Conservation (phyloP, 2,329 filamentous ascomycete genomes). For the Xylariaceae sp. region DNA sequence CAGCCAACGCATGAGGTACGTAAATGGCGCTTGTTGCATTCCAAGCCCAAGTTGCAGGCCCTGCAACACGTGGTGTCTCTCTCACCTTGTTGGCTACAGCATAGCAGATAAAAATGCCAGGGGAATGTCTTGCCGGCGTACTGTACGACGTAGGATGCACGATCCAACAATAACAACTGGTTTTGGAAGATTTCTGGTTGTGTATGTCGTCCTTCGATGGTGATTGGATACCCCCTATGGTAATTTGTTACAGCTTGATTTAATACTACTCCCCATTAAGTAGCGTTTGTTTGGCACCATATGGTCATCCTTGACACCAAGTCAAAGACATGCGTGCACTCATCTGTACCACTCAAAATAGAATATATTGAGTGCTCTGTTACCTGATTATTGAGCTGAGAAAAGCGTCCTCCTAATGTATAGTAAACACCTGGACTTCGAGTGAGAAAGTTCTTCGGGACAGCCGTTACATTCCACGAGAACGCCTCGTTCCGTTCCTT, state of each 20-base stretch:
- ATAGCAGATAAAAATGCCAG: neutral
- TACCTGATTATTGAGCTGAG: constrained; percentile 19
- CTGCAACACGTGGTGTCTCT: constrained; percentile 28
- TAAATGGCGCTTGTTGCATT: neutral
- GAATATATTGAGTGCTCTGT: constrained; percentile 8
- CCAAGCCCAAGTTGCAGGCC: neutral
- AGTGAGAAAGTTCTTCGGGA: constrained; percentile 2
- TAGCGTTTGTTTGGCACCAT: no score
- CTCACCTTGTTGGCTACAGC: constrained; percentile 1
- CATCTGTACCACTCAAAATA: neutral
- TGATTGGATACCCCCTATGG: no score
- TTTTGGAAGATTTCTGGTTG: neutral
- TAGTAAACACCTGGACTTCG: constrained; percentile 6
- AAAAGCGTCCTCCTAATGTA: constrained; percentile 15
- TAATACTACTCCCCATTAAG: no score
- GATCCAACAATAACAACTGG: no score
- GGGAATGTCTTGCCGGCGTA: constrained; percentile 16
- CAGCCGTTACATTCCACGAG: constrained; percentile 3
- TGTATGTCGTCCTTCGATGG: neutral
- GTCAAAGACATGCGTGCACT: neutral
- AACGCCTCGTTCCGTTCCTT: constrained; percentile 9
- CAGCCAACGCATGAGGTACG: constrained; percentile 1
- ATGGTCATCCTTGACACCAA: neutral
- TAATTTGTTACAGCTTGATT: no score
- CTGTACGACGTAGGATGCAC: constrained; percentile 8